Base-by-base conservation (phyloP, 2,329 filamentous ascomycete species). In the Fusarium buharicum region DNA sequence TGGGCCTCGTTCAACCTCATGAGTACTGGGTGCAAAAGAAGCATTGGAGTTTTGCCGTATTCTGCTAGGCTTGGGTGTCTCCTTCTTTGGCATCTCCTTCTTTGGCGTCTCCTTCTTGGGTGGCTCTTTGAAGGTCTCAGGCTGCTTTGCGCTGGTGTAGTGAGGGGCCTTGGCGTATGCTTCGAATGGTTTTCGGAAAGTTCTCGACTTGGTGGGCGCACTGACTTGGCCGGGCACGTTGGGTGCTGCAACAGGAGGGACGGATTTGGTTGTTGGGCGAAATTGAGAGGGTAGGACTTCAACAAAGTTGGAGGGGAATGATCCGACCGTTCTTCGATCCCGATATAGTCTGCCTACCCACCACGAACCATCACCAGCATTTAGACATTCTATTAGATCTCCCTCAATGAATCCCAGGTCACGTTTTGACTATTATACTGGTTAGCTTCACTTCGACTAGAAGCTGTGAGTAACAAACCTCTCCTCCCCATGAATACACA, bases 291-390 rank as follows among this genome's bases (percentile, higher is more conserved):
- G 90, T 28, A 99, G 84, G 6, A 99, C 85, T 74, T 96, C 87
- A 73, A 99, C 95, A 73, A 99, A 99, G 78, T 99, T 99, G 71
- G 93, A 97, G 1, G 95, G 95, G 72, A 99, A 99, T 17, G 95
- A 82, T 50, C 95, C 95, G 70, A 97, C 89, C 71, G 94, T 93
- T 72, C 93, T 88, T 75, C 91, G 90, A 78, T 99, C 95, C 69
- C 95, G 87, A 73, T 89, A 91, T 73, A 99, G 79, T 63, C 94
- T 87, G 43, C 95, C 95, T 78, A 93, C 97, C 95, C 95, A 99
- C 95, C 95, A 99, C 41, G 92, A 93, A 48, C 95, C 95, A 78
- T 99, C 95, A 63, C 95, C 95, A 17, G 95, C 95, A 75, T 99
- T 99, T 49, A 99, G 83, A 73, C 94, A 97, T 85, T 99, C 95